Base-by-base conservation (phyloP, 2,329 filamentous ascomycete species). In the Dryadomyces sulphureus region DNA sequence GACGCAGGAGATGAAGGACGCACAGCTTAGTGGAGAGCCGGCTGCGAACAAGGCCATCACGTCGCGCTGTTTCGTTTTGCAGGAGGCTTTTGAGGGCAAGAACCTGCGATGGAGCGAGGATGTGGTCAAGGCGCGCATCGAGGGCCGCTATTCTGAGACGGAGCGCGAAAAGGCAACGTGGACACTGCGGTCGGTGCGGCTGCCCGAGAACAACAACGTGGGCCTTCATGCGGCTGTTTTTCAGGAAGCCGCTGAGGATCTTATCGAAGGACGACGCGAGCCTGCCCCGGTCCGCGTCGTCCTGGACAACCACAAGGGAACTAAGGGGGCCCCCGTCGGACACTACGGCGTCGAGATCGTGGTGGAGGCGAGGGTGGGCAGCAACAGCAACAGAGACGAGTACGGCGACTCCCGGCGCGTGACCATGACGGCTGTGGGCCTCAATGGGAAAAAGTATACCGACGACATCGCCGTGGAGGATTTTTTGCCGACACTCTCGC, bases 121-220 rank as follows among this genome's bases (percentile, higher is more conserved):
- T 52, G 71, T 95, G 12, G 77, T 80, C 41, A 93, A 90, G 63
- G 88, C 89, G 8, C 79, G 81, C 52, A 78, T 95, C 14, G 90
- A 95, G 62, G 83, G 80, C 6, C 77, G 89, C 11, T 94, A 93
- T 56, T 67, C 84, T 0, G 88, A 94, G 59, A 61, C 68, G n/a
- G 86, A 94, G 64, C 77, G 89, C 48, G 87, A 94, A 60, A 76
- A 81, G 48, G 72, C 79, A 16, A 78, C 75, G 54, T 95, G 87
- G 88, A 84, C 84, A 27, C 73, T 93, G 27, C 77, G 87, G 34
- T 83, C 79, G 19, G 73, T 77, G 14, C 75, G 72, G 48, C 73
- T 79, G 59, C 70, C 73, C 34, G 81, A 80, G 56, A 72, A 65
- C 48, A 72, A 65, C 49, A 73, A 71, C 45, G 61, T 81, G 9